These are phyloP conservation scores for Gryganskiella cystojenkinii DNA, from an alignment of 192 early-diverging fungal genomes.

Conservation along the genomic window DNA sequence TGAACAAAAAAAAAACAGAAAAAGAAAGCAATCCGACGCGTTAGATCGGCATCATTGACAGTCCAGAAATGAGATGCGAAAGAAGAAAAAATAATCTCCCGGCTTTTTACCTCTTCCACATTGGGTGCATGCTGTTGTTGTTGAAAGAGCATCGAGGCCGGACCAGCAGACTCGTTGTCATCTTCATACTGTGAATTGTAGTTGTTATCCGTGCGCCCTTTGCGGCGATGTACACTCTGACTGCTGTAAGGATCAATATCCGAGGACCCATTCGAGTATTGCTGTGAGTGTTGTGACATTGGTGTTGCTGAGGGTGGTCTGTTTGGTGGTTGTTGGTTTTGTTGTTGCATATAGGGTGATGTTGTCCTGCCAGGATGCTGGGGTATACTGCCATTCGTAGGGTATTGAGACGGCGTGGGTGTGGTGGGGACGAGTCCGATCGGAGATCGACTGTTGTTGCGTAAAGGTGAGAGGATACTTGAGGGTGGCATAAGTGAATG, in stretches of 20 bases:
- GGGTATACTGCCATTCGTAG: slow-evolving; percentile 37
- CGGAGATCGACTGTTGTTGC: slow-evolving; percentile 37
- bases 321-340: slow-evolving; percentile 13
- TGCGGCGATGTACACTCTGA: slow-evolving; percentile 41
- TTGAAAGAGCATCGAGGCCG: slow-evolving; percentile 47
- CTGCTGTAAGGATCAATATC: slow-evolving; percentile 37
- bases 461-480: slow-evolving; percentile 39
- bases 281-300: slow-evolving; percentile 6
- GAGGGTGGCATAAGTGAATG: slow-evolving; percentile 18
- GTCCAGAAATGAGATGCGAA: neutral
- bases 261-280: slow-evolving; percentile 19
- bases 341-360: slow-evolving; percentile 26
- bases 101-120: slow-evolving; percentile 31
- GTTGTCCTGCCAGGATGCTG: slow-evolving; percentile 22
- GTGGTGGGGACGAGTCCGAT: slow-evolving; percentile 45
- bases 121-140: slow-evolving; percentile 45
- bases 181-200: slow-evolving; percentile 37
- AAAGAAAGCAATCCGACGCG: too few species aligned
- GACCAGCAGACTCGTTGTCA: slow-evolving; percentile 42
- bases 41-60: too few species aligned
- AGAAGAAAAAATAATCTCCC: neutral
- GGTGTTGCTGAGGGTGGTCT: neutral
- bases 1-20: slow-evolving; percentile 53
- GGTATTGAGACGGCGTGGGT: slow-evolving; percentile 26
- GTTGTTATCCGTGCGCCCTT: slow-evolving; percentile 26